These are phyloP conservation scores for Hypoxylon crocopeplum DNA, from an alignment of 495 filamentous ascomycete species.

Conservation along the genomic window DNA sequence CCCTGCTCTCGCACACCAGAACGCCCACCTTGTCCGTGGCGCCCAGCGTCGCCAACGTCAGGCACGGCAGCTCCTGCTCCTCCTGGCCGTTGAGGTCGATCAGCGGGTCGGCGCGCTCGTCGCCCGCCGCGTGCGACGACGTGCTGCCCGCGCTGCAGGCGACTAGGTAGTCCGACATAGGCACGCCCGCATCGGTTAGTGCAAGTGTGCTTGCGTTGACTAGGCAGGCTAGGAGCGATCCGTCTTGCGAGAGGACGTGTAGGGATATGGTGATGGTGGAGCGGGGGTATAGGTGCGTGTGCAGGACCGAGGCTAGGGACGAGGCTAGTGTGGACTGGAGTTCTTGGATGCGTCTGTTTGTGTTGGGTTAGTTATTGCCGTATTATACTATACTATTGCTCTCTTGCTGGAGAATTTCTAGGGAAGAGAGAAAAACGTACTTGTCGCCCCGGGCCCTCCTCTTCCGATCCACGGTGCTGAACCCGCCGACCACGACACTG, in stretches of 20 bases:
- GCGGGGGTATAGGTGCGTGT: constrained; percentile 90
- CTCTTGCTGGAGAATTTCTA: background rate
- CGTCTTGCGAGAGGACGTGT: constrained; percentile 89
- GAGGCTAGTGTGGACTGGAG: constrained; percentile 76
- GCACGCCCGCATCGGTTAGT: constrained; percentile 91
- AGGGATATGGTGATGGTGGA: constrained; percentile 81
- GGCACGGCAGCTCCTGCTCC: constrained; percentile 86
- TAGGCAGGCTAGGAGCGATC: constrained; percentile 84
- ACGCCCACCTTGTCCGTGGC: constrained; percentile 75
- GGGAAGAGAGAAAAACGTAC: constrained; percentile 54
- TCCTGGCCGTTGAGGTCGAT: constrained; percentile 86
- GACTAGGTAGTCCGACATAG: constrained; percentile 89
- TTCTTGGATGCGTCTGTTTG: constrained; percentile 74
- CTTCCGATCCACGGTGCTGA: constrained; percentile 86
- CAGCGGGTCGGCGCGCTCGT: constrained; percentile 79
- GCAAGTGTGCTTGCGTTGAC: constrained; percentile 93
- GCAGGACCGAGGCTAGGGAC: constrained; percentile 74
- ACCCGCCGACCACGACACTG: constrained; percentile 84
- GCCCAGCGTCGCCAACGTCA: constrained; percentile 85
- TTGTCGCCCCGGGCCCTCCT: constrained; percentile 74
- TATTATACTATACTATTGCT: too few species aligned
- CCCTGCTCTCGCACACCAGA: constrained; percentile 82
- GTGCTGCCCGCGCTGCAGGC: constrained; percentile 88
- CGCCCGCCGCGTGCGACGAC: constrained; percentile 65
- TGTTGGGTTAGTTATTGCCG: too few species aligned